Percentiles rank a stretch among this genome's conserved stretches.
Conservation (phyloP, 305 asterid species). For the Fraxinus sp. region DNA sequence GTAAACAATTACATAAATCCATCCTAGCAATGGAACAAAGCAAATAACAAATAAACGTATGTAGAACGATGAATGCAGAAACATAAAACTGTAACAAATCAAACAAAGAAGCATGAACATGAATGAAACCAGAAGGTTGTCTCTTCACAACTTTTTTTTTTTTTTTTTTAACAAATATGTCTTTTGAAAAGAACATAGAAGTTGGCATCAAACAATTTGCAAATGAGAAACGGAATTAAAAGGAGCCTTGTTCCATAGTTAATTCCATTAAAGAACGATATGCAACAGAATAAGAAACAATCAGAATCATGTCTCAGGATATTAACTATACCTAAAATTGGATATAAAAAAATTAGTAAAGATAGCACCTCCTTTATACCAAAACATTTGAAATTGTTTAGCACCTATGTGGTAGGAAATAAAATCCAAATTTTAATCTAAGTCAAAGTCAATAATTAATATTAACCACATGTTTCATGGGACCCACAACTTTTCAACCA, state of each 20-base stretch:
- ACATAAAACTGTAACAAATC: not conserved
- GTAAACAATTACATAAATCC: constrained; percentile 8
- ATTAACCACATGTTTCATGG: no score
- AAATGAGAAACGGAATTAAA: constrained; percentile 6
- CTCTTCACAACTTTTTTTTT: constrained; percentile 2
- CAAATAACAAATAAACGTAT: not conserved
- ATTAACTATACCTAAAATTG: not conserved
- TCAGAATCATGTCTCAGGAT: constrained; percentile 11
- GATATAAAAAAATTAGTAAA: not conserved
- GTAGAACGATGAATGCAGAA: constrained; percentile 14
- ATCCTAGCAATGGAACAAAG: not conserved
- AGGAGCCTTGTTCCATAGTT: constrained; percentile 9
- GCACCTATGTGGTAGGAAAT: not conserved
- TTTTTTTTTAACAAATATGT: constrained; percentile 13
- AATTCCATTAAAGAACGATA: constrained; percentile 7
- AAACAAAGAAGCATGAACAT: constrained; percentile 3
- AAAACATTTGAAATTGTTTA: not conserved
- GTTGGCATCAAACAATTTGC: constrained; percentile 1
- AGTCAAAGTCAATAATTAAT: no score
- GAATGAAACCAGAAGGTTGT: constrained; percentile 13
- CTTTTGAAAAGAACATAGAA: not conserved
- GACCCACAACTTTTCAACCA: no score
- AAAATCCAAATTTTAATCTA: no score
- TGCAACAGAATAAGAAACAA: constrained; percentile 3
- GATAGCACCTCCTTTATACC: not conserved